Percentiles rank a stretch among this genome's conserved stretches.
These are phyloP conservation scores for Hypoxylon sp. DNA, from an alignment of 2,329 filamentous ascomycete genomes.

Conservation along the genomic window DNA sequence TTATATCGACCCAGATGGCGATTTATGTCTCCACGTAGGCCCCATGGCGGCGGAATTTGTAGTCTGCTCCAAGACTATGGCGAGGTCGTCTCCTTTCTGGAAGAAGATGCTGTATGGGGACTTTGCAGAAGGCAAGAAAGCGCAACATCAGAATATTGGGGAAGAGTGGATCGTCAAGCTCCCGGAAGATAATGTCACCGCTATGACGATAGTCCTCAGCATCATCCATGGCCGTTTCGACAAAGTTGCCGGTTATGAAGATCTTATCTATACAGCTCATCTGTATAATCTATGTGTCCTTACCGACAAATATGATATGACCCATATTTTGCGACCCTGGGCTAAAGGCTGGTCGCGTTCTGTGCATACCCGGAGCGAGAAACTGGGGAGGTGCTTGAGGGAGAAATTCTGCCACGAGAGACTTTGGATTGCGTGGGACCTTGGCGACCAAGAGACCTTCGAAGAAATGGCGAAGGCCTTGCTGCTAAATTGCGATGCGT, in stretches of 20 bases:
- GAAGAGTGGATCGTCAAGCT: slow-evolving; percentile 41
- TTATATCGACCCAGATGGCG: slow-evolving; percentile 34
- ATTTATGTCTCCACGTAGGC: slow-evolving; percentile 39
- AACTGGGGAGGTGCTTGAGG: slow-evolving; percentile 29
- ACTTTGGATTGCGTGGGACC: slow-evolving; percentile 45
- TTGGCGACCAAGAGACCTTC: slow-evolving; percentile 39
- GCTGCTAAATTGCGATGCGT: slow-evolving; percentile 30
- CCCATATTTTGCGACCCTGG: slow-evolving; percentile 44
- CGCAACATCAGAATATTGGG: slow-evolving; percentile 8
- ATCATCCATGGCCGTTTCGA: slow-evolving; percentile 42
- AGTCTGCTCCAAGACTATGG: slow-evolving; percentile 39
- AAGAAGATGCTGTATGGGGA: slow-evolving; percentile 36
- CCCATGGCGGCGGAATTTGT: slow-evolving; percentile 28
- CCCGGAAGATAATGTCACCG: slow-evolving; percentile 37
- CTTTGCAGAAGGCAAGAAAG: slow-evolving; percentile 36
- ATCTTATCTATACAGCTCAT: slow-evolving; percentile 28
- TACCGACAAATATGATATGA: slow-evolving; percentile 47
- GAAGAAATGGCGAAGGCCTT: slow-evolving; percentile 32
- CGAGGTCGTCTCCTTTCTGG: slow-evolving; percentile 37
- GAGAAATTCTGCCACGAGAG: slow-evolving; percentile 38
- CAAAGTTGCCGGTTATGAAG: slow-evolving; percentile 30
- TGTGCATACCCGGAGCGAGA: slow-evolving; percentile 31
- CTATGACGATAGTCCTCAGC: slow-evolving; percentile 40
- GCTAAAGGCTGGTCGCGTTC: slow-evolving; percentile 43
- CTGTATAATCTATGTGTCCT: slow-evolving; percentile 45